Evolutionary conservation across 495 filamentous ascomycete species (phyloP), one percentile per base, ranked within the genome.

Genomic region (Hypoxylon fragiforme): DNA sequence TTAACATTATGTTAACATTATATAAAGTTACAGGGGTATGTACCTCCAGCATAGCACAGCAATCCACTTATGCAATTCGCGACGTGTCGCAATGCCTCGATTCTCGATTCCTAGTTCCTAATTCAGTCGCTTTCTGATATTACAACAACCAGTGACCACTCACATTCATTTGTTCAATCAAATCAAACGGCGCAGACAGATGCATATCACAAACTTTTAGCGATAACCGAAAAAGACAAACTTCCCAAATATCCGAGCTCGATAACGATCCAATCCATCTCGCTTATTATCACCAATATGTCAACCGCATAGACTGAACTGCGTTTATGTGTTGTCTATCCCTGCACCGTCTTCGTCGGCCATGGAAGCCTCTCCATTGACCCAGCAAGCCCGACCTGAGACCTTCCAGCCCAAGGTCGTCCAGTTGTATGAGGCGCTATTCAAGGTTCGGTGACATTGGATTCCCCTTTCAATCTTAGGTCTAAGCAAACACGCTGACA

Each of bases 281-380:
- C n/a, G n/a, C n/a, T n/a, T n/a, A n/a, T n/a, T n/a, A n/a, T n/a
- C n/a, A 19, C 30, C 16, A 7, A 28, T 22, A 30, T 18, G 31
- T 42, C 15, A 12, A 26, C 34, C 37, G 2, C 41, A 54, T 41
- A 54, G 40, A 13, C 11, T 19, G 19, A 9, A 13, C 22, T 31
- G 26, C 32, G 19, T 57, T 34, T 32, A 45, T 46, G 54, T 28
- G 34, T 40, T 14, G n/a, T 50, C 21, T 26, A 16, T 55, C 28
- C 36, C 50, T 43, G 26, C 36, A 47, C 19, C 43, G 12, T 48
- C 34, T 30, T 38, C 36, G 36, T 50, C 46, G 44, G 62, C 50
- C 51, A 95, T 96, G 91, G 90, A 95, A 73, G 79, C 85, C 41
- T 97, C 92, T 66, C 94, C 94, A 50, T 82, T 98, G 65, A 96